Evolutionary conservation across 805 yeast species (phyloP), one percentile per base, ranked within the genome.

Genomic region (Ogataea saltuana): DNA sequence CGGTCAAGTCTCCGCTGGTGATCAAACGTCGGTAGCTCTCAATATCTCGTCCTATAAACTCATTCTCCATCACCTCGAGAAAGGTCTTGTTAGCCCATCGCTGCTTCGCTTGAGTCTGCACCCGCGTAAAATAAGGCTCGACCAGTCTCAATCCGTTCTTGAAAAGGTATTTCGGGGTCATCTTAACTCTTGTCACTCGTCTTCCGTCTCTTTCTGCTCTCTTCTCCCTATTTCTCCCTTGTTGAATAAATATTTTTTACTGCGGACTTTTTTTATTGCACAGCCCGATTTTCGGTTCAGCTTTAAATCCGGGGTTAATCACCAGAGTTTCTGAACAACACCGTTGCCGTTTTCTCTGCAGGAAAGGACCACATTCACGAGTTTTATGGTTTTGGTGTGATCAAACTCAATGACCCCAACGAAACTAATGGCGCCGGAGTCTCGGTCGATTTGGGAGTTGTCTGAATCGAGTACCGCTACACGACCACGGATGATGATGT

Each of bases 341-440:
- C 56, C 58, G 13, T 44, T 49, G 8, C 63, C 62, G 22, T 59
- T 48, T 22, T 58, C 61, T 19, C 33, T 57, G 30, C 53, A 64
- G 6, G 56, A 51, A 31, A 66, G 41, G 4, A 56, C 33, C 16
- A 61, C 60, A 18, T 51, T 46, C 4, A 51, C 53, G 9, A 66
- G 53, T 36, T 61, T 60, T 26, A 66, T 54, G 6, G 61, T 58
- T 44, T 62, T 60, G 6, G 66, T 63, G 40, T 65, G 71, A 47
- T 67, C 70, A 22, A 65, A 63, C 37, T 65, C 68, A 10, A 67
- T 56, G 7, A 62, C 58, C 3, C 67, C 71, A 9, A 39, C 46
- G 39, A 65, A 67, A 11, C 59, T 46, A 20, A 65, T 58, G n/a
- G 53, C 53, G 10, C 67, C 69, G 15, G 58, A 42, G 2, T 52